These are phyloP conservation scores for Cryptosporidium parvum DNA, from an alignment of 169 alveolate species.

Conservation along the genomic window DNA sequence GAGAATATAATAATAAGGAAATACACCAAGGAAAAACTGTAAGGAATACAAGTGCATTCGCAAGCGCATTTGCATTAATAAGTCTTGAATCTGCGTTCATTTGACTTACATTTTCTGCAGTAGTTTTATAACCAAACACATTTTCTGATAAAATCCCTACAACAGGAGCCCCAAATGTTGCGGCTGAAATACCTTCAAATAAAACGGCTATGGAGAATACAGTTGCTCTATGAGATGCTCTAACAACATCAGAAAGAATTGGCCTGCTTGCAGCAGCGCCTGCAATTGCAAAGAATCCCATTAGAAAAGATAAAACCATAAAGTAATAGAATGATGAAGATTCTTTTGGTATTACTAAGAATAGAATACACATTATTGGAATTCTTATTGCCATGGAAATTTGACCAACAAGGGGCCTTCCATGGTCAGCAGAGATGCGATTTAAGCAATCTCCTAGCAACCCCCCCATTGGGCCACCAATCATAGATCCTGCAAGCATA, in stretches of 20 bases:
- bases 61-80: constrained; percentile 88
- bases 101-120: constrained; percentile 81
- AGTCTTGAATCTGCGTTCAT: constrained; percentile 84
- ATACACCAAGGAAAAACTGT: constrained; percentile 88
- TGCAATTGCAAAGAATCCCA: constrained; percentile 90
- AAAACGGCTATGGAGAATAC: constrained; percentile 87
- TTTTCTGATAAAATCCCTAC: constrained; percentile 89
- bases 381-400: constrained; percentile 82
- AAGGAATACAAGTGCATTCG: constrained; percentile 83
- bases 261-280: constrained; percentile 92
- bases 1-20: constrained; percentile 83
- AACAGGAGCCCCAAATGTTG: constrained; percentile 89
- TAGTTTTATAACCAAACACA: constrained; percentile 87
- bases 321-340: constrained; percentile 76
- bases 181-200: constrained; percentile 89
- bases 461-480: constrained; percentile 92
- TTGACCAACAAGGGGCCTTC: constrained; percentile 88
- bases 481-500: constrained; percentile 87
- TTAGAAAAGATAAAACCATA: constrained; percentile 79
- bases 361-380: constrained; percentile 82
- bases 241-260: constrained; percentile 89
- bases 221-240: constrained; percentile 90
- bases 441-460: constrained; percentile 86
- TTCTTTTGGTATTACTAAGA: constrained; percentile 80
- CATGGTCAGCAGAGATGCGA: constrained; percentile 84